Conservation (phyloP, 1,284 basidiomycete genomes). For the Mycosarcoma mackinlayi region DNA sequence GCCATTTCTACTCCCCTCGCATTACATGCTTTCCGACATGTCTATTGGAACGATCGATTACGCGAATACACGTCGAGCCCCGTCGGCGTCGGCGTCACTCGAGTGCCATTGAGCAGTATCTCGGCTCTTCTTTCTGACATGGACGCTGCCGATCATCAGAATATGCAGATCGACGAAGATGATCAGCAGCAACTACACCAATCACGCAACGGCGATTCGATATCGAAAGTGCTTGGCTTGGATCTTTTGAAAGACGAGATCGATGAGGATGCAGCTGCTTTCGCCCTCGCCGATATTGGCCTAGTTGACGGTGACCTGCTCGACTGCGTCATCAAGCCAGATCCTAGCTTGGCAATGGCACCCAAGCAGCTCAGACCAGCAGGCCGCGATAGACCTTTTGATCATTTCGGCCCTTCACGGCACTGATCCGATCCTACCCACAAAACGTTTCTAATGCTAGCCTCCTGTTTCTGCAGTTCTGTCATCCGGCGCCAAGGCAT, state of each 20-base stretch:
- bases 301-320: slow-evolving; percentile 37
- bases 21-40: slow-evolving; percentile 50
- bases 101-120: slow-evolving; percentile 35
- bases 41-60: slow-evolving; percentile 25
- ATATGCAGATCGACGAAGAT: slow-evolving; percentile 19
- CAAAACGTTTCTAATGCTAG: too few species aligned
- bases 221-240: slow-evolving; percentile 19
- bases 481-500: neutral
- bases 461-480: slow-evolving; percentile 6
- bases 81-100: slow-evolving; percentile 47
- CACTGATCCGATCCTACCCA: slow-evolving; percentile 6
- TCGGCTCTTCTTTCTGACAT: slow-evolving; percentile 29
- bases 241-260: slow-evolving; percentile 25
- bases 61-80: slow-evolving; percentile 23
- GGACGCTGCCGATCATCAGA: slow-evolving; percentile 8
- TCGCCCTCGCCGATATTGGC: slow-evolving; percentile 37
- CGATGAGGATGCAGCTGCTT: slow-evolving; percentile 37
- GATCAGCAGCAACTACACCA: neutral
- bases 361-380: slow-evolving; percentile 16
- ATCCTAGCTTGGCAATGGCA: slow-evolving; percentile 24
- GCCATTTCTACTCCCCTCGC: slow-evolving; percentile 44
- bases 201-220: neutral
- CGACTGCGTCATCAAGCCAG: slow-evolving; percentile 51
- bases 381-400: slow-evolving; percentile 19
- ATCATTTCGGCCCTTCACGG: slow-evolving; percentile 14